Evolutionary conservation across 192 early-diverging fungal species (phyloP).

Genomic region (Umbelopsis sp.): DNA sequence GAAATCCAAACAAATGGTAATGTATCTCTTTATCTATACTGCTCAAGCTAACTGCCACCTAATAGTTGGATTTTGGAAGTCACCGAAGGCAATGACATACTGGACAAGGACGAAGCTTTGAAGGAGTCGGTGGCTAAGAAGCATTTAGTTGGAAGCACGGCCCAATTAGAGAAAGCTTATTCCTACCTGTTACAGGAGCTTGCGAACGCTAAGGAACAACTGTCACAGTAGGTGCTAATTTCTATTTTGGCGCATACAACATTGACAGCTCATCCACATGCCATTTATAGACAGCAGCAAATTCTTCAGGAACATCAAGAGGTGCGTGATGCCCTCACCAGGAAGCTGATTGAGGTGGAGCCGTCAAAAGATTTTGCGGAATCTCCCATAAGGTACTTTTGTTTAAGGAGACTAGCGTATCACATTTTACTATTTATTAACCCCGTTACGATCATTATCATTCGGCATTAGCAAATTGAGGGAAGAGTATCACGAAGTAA

Average conservation of each 20-base stretch:
- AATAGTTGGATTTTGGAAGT: not conserved
- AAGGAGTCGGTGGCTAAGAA: not conserved
- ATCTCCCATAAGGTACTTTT: not conserved
- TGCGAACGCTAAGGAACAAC: not conserved
- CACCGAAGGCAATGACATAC: not conserved
- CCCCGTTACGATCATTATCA: not conserved
- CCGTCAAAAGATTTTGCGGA: not conserved
- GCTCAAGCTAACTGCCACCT: not conserved
- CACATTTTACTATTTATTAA: not conserved
- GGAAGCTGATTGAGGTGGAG: not conserved
- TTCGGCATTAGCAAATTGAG: constrained; percentile 7
- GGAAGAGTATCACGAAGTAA: not conserved
- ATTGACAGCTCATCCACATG: not conserved
- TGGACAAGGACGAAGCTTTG: not conserved
- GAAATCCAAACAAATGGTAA: not conserved
- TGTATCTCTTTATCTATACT: not conserved
- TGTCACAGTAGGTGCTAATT: not conserved
- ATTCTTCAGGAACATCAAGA: not conserved
- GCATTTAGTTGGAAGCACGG: not conserved
- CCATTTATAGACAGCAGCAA: not conserved
- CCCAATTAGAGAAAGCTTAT: not conserved
- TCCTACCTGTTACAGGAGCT: not conserved
- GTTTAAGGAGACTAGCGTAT: not conserved
- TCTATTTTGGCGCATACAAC: not conserved
- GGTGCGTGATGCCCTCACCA: constrained; percentile 2